phyloP scores from a whole-genome alignment of 768 basidiomycete species.

The Dioszegia aurantiaca region DNA sequence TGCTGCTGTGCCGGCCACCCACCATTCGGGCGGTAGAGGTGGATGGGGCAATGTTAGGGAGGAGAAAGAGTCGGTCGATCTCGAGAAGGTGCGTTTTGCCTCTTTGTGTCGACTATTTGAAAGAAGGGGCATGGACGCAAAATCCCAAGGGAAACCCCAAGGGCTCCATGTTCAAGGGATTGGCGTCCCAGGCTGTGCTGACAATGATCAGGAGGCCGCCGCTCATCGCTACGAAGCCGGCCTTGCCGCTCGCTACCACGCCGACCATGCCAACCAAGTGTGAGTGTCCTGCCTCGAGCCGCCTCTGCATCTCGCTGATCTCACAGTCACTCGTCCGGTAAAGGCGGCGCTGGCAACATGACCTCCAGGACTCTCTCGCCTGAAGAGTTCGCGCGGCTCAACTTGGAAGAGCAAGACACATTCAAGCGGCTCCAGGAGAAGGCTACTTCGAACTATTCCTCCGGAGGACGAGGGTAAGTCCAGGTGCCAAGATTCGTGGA shows the following conservation, averaged over 20 bases:
- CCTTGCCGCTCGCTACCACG: slow-evolving; percentile 33
- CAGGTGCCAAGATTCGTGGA: neutral
- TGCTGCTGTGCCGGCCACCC: slow-evolving; percentile 20
- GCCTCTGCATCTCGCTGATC: slow-evolving; percentile 12
- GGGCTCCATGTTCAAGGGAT: too few relatives aligned
- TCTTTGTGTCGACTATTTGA: neutral
- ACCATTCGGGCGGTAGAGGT: slow-evolving; percentile 35
- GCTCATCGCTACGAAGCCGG: slow-evolving; percentile 35
- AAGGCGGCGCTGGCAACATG: slow-evolving; percentile 35
- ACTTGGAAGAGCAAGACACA: slow-evolving; percentile 46
- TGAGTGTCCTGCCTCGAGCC: slow-evolving; percentile 19
- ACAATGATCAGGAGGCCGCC: slow-evolving; percentile 29
- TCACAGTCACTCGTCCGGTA: slow-evolving; percentile 24
- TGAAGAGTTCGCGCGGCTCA: slow-evolving; percentile 32
- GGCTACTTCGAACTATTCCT: slow-evolving; percentile 22
- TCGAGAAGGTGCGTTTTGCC: slow-evolving; percentile 31
- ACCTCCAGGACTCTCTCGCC: slow-evolving; percentile 21
- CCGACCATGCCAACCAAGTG: slow-evolving; percentile 35
- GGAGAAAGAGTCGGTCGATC: slow-evolving; percentile 28
- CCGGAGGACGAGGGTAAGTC: slow-evolving; percentile 45
- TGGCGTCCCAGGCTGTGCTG: neutral
- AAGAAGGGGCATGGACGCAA: neutral
- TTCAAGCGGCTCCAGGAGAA: slow-evolving; percentile 37
- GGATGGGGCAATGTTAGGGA: slow-evolving; percentile 50
- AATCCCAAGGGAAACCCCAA: neutral